These are phyloP conservation scores for Multifurca ochricompacta DNA, from an alignment of 768 basidiomycete genomes.

Conservation along the genomic window DNA sequence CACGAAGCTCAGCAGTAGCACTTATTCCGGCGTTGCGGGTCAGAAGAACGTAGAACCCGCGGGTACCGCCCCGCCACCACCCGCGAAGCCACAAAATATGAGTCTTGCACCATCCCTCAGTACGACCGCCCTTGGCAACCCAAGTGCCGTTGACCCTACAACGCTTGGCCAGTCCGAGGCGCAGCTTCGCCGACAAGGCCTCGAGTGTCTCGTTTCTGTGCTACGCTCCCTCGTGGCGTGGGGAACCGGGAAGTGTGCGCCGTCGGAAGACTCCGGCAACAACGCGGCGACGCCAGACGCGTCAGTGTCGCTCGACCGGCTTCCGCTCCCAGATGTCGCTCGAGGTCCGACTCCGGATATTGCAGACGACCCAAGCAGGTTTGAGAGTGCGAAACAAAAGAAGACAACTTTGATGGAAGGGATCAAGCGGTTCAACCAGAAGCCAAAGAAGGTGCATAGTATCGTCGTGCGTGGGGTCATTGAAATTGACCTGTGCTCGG, in stretches of 20 bases:
- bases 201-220: constrained; percentile 89
- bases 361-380: constrained; percentile 83
- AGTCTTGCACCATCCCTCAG: constrained; percentile 56
- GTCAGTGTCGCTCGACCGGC: constrained; percentile 48
- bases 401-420: constrained; percentile 94
- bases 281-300: constrained; percentile 40
- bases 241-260: constrained; percentile 53
- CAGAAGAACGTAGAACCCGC: constrained; percentile 48
- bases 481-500: neutral
- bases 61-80: constrained; percentile 53
- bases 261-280: constrained; percentile 34
- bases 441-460: constrained; percentile 80
- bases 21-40: constrained; percentile 32
- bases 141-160: constrained; percentile 62
- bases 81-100: constrained; percentile 36
- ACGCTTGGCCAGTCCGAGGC: constrained; percentile 67
- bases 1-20: constrained; percentile 74
- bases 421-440: constrained; percentile 96
- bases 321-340: constrained; percentile 39
- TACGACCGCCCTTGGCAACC: constrained; percentile 54
- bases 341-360: constrained; percentile 71
- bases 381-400: constrained; percentile 93
- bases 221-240: constrained; percentile 86
- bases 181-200: constrained; percentile 81
- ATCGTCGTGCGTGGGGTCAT: neutral